phyloP scores from a whole-genome alignment of 2,329 filamentous ascomycete species.

The Alternaria sp. region DNA sequence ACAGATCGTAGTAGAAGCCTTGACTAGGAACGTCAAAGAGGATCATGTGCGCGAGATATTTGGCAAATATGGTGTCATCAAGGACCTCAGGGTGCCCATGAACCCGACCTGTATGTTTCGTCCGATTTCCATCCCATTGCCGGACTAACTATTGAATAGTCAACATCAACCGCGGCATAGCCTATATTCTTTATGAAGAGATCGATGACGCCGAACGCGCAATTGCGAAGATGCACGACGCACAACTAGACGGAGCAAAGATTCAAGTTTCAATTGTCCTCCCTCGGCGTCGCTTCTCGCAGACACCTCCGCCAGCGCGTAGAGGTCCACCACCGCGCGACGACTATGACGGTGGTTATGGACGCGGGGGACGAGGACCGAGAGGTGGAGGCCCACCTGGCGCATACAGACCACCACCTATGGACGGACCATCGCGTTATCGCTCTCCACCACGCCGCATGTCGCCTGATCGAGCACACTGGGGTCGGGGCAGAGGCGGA shows the following conservation, averaged over 20 bases:
- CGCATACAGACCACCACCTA: conserved; percentile 49
- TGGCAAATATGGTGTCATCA: conserved; percentile 82
- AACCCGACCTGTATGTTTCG: conserved; percentile 76
- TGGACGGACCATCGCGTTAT: conserved; percentile 43
- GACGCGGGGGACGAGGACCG: conserved; percentile 14
- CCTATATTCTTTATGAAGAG: conserved; percentile 85
- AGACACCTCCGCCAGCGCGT: conserved; percentile 75
- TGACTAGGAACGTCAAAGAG: conserved; percentile 94
- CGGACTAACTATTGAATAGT: conserved; percentile 59
- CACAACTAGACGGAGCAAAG: conserved; percentile 83
- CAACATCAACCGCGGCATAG: conserved; percentile 89
- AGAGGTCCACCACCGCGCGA: conserved; percentile 57
- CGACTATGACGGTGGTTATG: conserved; percentile 31
- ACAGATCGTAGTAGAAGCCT: conserved; percentile 92
- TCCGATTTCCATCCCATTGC: background rate
- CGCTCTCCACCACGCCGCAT: conserved; percentile 52
- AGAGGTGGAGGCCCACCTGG: conserved; percentile 50
- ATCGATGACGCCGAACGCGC: conserved; percentile 84
- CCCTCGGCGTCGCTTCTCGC: conserved; percentile 81
- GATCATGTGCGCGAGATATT: conserved; percentile 92
- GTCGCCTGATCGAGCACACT: conserved; percentile 32
- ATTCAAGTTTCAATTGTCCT: conserved; percentile 90
- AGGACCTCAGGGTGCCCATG: conserved; percentile 87
- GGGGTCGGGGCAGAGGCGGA: conserved; percentile 44
- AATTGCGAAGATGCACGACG: conserved; percentile 97